A percentile compares a stretch with the other conserved stretches of the same genome.
Conservation (phyloP, 1,284 basidiomycete species). For the Phylloboletellus chloephorus region DNA sequence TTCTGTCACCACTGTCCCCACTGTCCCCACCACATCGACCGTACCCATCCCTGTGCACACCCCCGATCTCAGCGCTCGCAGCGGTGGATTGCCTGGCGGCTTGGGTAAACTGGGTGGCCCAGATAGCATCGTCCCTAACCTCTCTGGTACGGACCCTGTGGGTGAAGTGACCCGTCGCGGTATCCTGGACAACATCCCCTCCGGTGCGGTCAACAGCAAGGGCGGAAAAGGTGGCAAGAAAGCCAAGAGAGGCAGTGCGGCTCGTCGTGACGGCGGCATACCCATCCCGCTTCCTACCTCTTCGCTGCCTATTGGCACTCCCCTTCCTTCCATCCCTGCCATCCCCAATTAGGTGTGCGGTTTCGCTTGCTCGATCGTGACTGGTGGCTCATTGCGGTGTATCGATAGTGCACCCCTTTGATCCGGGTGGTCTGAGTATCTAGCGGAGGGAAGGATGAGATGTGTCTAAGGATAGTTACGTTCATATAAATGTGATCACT, state of each 20-base stretch:
- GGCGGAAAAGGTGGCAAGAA: neutral
- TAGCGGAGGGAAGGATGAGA: neutral
- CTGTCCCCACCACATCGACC: neutral
- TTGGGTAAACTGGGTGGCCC: no score
- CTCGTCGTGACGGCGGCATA: neutral
- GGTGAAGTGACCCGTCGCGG: no score
- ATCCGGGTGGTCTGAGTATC: neutral
- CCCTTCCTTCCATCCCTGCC: neutral
- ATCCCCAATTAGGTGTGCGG: neutral
- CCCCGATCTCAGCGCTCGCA: no score
- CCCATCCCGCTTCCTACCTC: neutral
- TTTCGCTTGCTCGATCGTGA: neutral
- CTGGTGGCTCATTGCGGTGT: neutral
- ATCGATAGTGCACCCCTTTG: neutral
- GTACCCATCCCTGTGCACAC: neutral
- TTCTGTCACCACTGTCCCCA: neutral
- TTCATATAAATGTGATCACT: neutral
- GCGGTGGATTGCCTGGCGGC: no score
- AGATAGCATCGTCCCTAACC: no score
- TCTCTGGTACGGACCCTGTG: no score
- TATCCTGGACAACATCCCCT: neutral
- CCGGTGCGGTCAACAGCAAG: neutral
- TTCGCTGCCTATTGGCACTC: neutral
- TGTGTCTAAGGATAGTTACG: neutral
- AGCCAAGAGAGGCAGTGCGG: neutral